These are phyloP conservation scores for Aspergillus fructus DNA, from an alignment of 2,329 filamentous ascomycete species.

Conservation along the genomic window DNA sequence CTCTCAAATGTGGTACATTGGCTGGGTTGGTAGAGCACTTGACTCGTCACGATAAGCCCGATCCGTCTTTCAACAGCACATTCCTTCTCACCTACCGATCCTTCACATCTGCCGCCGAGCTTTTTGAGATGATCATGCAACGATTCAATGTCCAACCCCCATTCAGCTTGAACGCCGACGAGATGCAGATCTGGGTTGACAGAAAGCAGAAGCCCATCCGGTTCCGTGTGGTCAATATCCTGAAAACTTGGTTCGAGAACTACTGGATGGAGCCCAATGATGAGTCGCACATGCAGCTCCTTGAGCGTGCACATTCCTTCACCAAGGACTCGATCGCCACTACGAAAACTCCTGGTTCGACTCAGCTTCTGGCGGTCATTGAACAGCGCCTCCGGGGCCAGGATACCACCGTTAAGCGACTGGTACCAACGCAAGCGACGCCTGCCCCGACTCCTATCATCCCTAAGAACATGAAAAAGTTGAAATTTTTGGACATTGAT, in stretches of 20 bases:
- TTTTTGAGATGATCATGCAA: constrained; percentile 90
- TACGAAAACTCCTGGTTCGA: constrained; percentile 86
- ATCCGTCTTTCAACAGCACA: constrained; percentile 94
- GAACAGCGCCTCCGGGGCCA: constrained; percentile 87
- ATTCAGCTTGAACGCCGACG: constrained; percentile 69
- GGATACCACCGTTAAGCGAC: constrained; percentile 78
- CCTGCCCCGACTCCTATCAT: constrained; percentile 85
- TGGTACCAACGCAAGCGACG: constrained; percentile 82
- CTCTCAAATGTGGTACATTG: constrained; percentile 85
- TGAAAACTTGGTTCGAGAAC: constrained; percentile 97
- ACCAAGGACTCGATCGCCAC: constrained; percentile 89
- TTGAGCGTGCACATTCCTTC: constrained; percentile 86
- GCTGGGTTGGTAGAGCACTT: constrained; percentile 89
- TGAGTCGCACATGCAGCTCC: constrained; percentile 78
- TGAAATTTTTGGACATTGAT: constrained; percentile 98
- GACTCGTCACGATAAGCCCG: constrained; percentile 91
- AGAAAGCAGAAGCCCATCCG: constrained; percentile 94
- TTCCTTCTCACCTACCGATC: constrained; percentile 96
- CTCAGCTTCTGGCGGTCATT: constrained; percentile 78
- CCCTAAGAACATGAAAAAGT: constrained; percentile 98
- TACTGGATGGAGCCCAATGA: constrained; percentile 98
- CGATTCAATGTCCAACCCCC: constrained; percentile 92
- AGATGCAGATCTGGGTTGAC: constrained; percentile 86
- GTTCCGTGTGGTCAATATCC: constrained; percentile 93
- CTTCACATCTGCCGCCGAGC: constrained; percentile 84